phyloP scores from a whole-genome alignment of 108 stramenopile species.

The Conticribra weissflogii region DNA sequence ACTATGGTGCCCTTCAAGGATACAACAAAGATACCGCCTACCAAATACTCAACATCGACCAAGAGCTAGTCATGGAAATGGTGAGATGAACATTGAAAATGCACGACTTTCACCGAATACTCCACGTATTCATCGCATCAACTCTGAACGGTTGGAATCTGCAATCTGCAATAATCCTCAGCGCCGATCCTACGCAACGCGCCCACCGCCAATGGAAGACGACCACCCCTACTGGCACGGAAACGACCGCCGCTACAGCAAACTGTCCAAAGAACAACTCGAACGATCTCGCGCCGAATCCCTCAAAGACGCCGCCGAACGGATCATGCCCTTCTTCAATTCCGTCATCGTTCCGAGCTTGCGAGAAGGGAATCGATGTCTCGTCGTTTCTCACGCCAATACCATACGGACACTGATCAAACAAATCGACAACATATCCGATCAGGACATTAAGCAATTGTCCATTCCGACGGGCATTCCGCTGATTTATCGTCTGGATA shows the following conservation, averaged over 20 bases:
- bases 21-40: constrained; percentile 85
- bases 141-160: no score
- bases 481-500: constrained; percentile 82
- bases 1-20: constrained; percentile 87
- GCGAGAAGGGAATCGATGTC: constrained; percentile 70
- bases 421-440: constrained; percentile 81
- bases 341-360: constrained; percentile 70
- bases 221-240: constrained; percentile 92
- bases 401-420: constrained; percentile 86
- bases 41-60: constrained; percentile 70
- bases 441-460: constrained; percentile 88
- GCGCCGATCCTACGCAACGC: constrained; percentile 72
- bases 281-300: constrained; percentile 69
- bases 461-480: constrained; percentile 88
- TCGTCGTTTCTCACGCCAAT: constrained; percentile 88
- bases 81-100: no score
- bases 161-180: no score
- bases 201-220: constrained; percentile 78
- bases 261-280: constrained; percentile 63
- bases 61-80: constrained; percentile 87
- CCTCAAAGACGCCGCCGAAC: constrained; percentile 74
- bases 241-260: constrained; percentile 73
- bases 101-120: no score
- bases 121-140: no score
- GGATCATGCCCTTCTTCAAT: constrained; percentile 87